Evolutionary conservation across 164 flowering plant genomes (phyloP).

Genomic region (Dillenia turbinata): DNA sequence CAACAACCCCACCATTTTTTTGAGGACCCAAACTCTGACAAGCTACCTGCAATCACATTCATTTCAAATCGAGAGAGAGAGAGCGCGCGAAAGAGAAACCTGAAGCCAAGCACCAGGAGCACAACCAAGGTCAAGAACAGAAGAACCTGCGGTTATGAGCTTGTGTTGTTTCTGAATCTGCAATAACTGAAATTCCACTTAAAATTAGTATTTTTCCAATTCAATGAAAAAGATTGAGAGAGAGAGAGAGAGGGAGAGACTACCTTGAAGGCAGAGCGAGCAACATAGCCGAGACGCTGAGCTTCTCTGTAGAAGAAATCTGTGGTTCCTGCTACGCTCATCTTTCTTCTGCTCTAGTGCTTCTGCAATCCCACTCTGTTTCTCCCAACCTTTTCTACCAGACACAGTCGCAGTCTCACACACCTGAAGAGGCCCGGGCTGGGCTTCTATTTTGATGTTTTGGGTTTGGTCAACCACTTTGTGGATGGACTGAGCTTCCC

Average conservation of each 20-base stretch:
- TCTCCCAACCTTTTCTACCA: too few relatives aligned
- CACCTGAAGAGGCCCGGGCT: too few relatives aligned
- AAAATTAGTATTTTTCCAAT: background rate
- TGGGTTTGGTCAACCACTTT: too few relatives aligned
- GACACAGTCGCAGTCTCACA: too few relatives aligned
- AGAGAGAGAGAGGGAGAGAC: background rate
- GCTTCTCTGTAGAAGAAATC: conserved; percentile 98
- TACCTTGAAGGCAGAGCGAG: conserved; percentile 96
- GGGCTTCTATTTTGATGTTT: too few relatives aligned
- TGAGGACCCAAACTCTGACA: conserved; percentile 91
- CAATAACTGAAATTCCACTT: conserved; percentile 45
- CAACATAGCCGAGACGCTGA: conserved; percentile 94
- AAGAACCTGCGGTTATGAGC: conserved; percentile 72
- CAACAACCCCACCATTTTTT: conserved; percentile 72
- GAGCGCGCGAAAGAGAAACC: conserved; percentile 29
- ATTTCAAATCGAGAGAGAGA: background rate
- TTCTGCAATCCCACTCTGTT: too few relatives aligned
- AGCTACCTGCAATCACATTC: conserved; percentile 54
- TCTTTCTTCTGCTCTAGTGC: conserved; percentile 16
- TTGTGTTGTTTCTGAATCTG: conserved; percentile 85
- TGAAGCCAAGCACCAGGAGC: conserved; percentile 99
- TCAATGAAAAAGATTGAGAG: background rate
- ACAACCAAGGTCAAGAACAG: conserved; percentile 98
- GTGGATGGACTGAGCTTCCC: too few relatives aligned
- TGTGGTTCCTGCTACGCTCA: conserved; percentile 72